A percentile compares a stretch with the other conserved stretches of the same genome.
Conservation (phyloP, 441 rosid species). For the Pelargonium fulgidum region DNA sequence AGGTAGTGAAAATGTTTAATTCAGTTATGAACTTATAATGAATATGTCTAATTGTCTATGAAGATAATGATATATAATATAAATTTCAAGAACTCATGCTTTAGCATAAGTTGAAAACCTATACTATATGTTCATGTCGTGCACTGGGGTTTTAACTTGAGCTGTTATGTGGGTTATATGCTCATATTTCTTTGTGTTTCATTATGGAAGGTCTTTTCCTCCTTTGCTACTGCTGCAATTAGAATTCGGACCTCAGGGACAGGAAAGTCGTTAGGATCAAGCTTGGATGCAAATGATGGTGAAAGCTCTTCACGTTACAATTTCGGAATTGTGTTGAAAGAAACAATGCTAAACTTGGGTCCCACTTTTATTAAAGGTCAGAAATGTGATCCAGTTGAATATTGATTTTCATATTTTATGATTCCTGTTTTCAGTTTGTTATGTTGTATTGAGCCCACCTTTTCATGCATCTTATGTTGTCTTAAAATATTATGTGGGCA, state of each 20-base stretch:
- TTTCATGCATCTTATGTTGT: constrained; percentile 22
- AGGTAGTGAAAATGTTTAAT: constrained; percentile 41
- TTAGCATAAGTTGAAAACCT: too few species aligned
- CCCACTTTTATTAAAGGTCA: constrained; percentile 96
- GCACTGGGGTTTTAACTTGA: too few species aligned
- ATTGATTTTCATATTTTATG: constrained; percentile 11
- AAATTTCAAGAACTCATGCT: too few species aligned
- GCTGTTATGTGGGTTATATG: neutral
- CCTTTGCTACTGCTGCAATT: constrained; percentile 62
- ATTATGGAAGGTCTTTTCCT: constrained; percentile 54
- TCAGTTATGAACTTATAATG: constrained; percentile 7
- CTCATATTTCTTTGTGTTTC: constrained; percentile 13
- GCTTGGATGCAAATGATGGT: constrained; percentile 30
- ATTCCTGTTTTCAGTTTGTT: constrained; percentile 10
- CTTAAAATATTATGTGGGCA: constrained; percentile 27
- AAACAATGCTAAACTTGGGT: constrained; percentile 76
- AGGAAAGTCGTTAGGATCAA: constrained; percentile 26
- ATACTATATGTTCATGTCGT: too few species aligned
- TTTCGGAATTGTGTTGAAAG: constrained; percentile 76
- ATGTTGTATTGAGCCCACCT: neutral
- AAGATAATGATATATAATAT: too few species aligned
- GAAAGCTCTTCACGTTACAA: constrained; percentile 46
- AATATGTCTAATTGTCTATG: neutral
- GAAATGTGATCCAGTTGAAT: constrained; percentile 20
- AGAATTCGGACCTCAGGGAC: constrained; percentile 53